Evolutionary conservation across 805 yeast species (phyloP).

Genomic region (Candida saitoana): DNA sequence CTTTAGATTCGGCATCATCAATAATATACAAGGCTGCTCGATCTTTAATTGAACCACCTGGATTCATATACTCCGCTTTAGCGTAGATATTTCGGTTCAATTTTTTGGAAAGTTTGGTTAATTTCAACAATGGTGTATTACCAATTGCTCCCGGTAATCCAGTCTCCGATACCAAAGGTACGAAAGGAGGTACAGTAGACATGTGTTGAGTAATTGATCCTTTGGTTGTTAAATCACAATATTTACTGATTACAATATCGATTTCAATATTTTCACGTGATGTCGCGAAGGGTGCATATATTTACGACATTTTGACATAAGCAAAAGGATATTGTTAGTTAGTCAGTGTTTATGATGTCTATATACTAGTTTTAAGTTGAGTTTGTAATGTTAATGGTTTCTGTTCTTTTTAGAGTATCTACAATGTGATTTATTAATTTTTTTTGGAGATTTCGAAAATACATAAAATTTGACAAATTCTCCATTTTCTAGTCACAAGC

Average conservation of each 20-base stretch:
- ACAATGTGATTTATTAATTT: neutral
- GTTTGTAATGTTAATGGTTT: too few species aligned
- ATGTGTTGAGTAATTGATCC: conserved; percentile 13
- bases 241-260: neutral
- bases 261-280: conserved; percentile 7
- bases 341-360: too few species aligned
- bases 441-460: too few species aligned
- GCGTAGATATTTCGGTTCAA: conserved; percentile 56
- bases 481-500: neutral
- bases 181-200: conserved; percentile 35
- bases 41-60: conserved; percentile 91
- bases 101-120: conserved; percentile 21
- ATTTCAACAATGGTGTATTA: conserved; percentile 74
- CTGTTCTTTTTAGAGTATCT: too few species aligned
- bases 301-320: too few species aligned
- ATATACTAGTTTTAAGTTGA: too few species aligned
- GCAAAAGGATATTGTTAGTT: too few species aligned
- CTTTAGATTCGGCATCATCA: conserved; percentile 71
- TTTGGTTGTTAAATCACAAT: conserved; percentile 6
- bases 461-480: neutral
- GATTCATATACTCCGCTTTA: conserved; percentile 90
- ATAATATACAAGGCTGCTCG: conserved; percentile 79
- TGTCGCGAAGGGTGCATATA: too few species aligned
- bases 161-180: conserved; percentile 59
- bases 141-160: conserved; percentile 87